phyloP scores from a whole-genome alignment of 371 early-diverging fungal species.

The Mucor piriformis region DNA sequence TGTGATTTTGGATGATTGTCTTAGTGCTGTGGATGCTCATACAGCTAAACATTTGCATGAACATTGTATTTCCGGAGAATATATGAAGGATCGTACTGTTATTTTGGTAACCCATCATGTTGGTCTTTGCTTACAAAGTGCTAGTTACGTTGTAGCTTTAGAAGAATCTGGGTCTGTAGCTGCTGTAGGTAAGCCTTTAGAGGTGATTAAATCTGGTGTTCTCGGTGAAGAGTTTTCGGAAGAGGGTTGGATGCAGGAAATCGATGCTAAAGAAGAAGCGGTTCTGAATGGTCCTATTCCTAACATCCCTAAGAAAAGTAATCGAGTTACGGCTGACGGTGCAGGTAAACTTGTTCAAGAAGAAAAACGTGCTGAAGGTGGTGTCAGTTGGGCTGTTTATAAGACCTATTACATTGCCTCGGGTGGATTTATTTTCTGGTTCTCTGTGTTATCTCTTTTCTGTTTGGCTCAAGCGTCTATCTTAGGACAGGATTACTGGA shows the following conservation, averaged over 20 bases:
- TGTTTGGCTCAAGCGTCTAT: constrained; percentile 50
- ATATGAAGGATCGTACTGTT: constrained; percentile 79
- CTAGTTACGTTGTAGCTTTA: constrained; percentile 72
- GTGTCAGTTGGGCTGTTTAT: constrained; percentile 65
- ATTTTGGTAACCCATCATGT: constrained; percentile 90
- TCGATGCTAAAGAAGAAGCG: constrained; percentile 22
- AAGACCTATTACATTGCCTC: constrained; percentile 64
- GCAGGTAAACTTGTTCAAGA: constrained; percentile 64
- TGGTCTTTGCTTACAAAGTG: constrained; percentile 69
- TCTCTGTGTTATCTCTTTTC: constrained; percentile 52
- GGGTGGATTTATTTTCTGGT: constrained; percentile 66
- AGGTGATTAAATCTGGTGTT: constrained; percentile 47
- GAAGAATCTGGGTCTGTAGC: constrained; percentile 62
- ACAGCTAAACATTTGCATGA: constrained; percentile 82
- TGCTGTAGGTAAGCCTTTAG: constrained; percentile 56
- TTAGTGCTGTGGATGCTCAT: constrained; percentile 87
- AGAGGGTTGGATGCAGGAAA: constrained; percentile 14
- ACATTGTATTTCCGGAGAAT: constrained; percentile 65
- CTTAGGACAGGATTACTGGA: constrained; percentile 65
- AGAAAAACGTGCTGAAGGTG: constrained; percentile 69
- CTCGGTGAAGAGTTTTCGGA: constrained; percentile 52
- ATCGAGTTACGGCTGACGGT: constrained; percentile 38
- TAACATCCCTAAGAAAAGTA: constrained; percentile 14
- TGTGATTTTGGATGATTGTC: constrained; percentile 78
- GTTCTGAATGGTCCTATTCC: constrained; percentile 44